Evolutionary conservation across 805 yeast genomes (phyloP), one percentile per base, ranked within the genome.

Genomic region (Danielozyma ontarioensis): DNA sequence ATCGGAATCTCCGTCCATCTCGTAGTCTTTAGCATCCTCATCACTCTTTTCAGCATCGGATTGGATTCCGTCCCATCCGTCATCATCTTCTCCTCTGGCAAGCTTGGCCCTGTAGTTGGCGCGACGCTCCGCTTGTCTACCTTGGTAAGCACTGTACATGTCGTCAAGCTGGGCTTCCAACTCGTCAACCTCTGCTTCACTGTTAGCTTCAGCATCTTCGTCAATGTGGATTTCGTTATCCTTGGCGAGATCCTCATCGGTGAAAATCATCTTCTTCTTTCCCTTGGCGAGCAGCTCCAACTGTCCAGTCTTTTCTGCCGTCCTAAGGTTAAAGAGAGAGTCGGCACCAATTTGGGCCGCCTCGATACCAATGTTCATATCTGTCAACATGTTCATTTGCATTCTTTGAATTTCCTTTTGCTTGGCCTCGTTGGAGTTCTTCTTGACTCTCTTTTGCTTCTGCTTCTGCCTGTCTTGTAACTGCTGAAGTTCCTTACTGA

Each of bases 341-440:
- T 83, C 89, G 35, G 82, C 70, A 24, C 93, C 96, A 39, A 77
- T 68, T 33, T 74, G 74, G 13, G 86, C 90, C 13, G 96, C 96
- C 55, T 93, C 98, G 34, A 86, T 70, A 73, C 97, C 97, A 42
- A 93, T 79, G 51, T 88, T 95, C 65, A 74, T 76, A 51, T 95
- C 96, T 4, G 96, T 85, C 37, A 84, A 68, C 96, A 93, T 89
- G 58, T 85, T 86, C 90, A 93, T 81, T 64, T 93, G 97, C 84
- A 87, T 81, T 65, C 97, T 77, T 31, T 74, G 70, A 30, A 90
- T 76, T 54, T 90, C 97, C 58, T 83, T 85, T 56, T 87, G 96
- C 51, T 86, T 87, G 41, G 59, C 44, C 60, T 89, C 96, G 55
- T 93, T 88, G 34, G 75, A 74, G 47, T 71, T 78, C 57, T 96